Conservation (phyloP, 169 alveolate genomes). For the Babesia gibsoni region DNA sequence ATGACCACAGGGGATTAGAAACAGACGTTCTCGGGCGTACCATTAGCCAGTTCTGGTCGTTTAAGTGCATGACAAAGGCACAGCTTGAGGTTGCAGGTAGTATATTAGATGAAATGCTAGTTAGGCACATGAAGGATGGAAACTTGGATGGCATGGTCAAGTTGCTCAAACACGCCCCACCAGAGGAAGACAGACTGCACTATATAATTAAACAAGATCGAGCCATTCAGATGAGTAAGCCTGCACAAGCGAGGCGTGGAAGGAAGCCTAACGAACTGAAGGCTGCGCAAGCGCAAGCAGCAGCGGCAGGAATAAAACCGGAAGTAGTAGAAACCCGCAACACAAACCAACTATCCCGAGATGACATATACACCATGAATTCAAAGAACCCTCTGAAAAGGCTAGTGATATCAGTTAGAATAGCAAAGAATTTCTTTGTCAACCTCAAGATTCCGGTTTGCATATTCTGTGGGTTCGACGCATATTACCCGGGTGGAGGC, state of each 20-base stretch:
- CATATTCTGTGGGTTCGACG: conserved; percentile 73
- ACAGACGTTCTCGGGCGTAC: conserved; percentile 37
- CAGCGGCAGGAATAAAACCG: conserved; percentile 5
- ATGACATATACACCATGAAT: conserved; percentile 27
- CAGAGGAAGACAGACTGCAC: conserved; percentile 15
- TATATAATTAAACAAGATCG: conserved; percentile 9
- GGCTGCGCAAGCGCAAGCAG: not conserved
- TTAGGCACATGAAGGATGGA: conserved; percentile 11
- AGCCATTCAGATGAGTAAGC: not conserved
- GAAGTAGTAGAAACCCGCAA: no score
- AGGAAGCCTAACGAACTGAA: conserved; percentile 12
- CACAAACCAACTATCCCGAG: conserved; percentile 6
- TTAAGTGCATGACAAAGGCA: conserved; percentile 21
- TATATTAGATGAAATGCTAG: conserved; percentile 10
- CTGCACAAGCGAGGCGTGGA: conserved; percentile 14
- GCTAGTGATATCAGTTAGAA: conserved; percentile 29
- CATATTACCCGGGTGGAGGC: conserved; percentile 76
- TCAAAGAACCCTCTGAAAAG: conserved; percentile 57
- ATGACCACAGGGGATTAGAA: conserved; percentile 8
- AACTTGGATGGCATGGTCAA: conserved; percentile 24
- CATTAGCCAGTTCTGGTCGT: conserved; percentile 35
- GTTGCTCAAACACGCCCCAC: conserved; percentile 2
- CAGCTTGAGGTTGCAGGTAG: conserved; percentile 18
- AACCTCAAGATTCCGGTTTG: conserved; percentile 69
- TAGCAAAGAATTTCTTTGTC: conserved; percentile 16